Conservation (phyloP, 164 flowering plant genomes). For the Platanus orientalis region DNA sequence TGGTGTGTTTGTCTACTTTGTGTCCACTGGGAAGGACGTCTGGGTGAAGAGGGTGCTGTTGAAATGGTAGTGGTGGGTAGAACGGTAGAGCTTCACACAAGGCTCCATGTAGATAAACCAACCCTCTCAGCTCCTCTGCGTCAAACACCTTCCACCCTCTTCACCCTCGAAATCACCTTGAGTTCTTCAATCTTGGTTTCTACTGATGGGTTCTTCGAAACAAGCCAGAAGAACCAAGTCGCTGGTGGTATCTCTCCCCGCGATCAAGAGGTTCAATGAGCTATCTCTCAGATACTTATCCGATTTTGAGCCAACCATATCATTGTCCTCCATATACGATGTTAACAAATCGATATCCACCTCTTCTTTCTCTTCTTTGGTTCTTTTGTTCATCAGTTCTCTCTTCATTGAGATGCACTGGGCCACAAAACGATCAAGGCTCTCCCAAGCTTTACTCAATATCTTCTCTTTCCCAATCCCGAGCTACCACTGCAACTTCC, state of each 20-base stretch:
- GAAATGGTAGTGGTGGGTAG: conserved; percentile 9
- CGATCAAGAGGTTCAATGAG: conserved; percentile 17
- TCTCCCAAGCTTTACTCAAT: conserved; percentile 11
- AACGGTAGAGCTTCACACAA: conserved; percentile 24
- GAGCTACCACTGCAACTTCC: conserved; percentile 30
- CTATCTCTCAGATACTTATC: conserved; percentile 31
- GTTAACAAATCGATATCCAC: conserved; percentile 18
- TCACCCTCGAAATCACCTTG: neutral
- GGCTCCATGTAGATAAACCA: no score
- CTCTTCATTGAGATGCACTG: conserved; percentile 13
- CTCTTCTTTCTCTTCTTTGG: no score
- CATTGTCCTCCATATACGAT: conserved; percentile 6
- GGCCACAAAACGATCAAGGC: conserved; percentile 15
- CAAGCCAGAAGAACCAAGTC: no score
- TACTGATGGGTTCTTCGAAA: conserved; percentile 15
- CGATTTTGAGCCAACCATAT: no score
- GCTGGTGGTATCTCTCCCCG: conserved; percentile 31
- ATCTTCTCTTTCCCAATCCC: conserved; percentile 31
- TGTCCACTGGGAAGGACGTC: no score
- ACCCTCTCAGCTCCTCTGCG: conserved; percentile 11
- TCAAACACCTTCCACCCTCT: conserved; percentile 4
- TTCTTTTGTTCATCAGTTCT: conserved; percentile 16
- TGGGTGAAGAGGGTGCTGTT: conserved; percentile 22
- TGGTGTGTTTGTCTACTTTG: conserved; percentile 4
- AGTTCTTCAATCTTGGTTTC: conserved; percentile 24